These are phyloP conservation scores for Metschnikowia drakensbergensis DNA, from an alignment of 805 yeast genomes.

Conservation along the genomic window DNA sequence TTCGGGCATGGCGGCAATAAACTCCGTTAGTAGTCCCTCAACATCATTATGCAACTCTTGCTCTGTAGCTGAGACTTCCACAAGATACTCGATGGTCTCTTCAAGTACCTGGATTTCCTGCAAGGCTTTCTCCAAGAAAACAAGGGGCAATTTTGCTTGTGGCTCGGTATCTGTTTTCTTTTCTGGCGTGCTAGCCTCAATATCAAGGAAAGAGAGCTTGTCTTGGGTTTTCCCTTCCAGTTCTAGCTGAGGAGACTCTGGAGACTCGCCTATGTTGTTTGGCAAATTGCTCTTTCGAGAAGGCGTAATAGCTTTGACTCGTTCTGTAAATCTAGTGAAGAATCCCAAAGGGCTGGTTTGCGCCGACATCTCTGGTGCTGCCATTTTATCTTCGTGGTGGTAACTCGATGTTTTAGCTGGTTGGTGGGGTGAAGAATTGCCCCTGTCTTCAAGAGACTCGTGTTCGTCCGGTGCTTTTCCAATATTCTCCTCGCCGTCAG, in stretches of 20 bases:
- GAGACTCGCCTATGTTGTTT: background rate
- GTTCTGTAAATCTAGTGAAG: background rate
- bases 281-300: background rate
- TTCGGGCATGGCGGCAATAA: constrained; percentile 66
- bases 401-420: background rate
- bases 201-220: constrained; percentile 7
- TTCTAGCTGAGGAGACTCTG: background rate
- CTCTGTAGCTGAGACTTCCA: constrained; percentile 30
- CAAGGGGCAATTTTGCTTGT: background rate
- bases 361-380: background rate
- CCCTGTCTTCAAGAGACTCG: background rate
- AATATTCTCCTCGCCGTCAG: background rate
- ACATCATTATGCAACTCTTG: constrained; percentile 54
- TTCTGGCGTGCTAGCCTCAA: constrained; percentile 16
- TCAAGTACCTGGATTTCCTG: constrained; percentile 23
- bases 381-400: background rate
- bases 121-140: constrained; percentile 5
- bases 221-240: background rate
- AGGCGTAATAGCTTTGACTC: constrained; percentile 1
- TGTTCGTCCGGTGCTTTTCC: background rate
- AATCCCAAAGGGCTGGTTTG: background rate
- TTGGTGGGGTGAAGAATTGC: background rate
- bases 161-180: background rate
- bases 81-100: constrained; percentile 33
- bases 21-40: constrained; percentile 61